Percentiles rank a stretch among this genome's conserved stretches.
These are phyloP conservation scores for Candolleomyces aberdarensis DNA, from an alignment of 768 basidiomycete species.

Conservation along the genomic window DNA sequence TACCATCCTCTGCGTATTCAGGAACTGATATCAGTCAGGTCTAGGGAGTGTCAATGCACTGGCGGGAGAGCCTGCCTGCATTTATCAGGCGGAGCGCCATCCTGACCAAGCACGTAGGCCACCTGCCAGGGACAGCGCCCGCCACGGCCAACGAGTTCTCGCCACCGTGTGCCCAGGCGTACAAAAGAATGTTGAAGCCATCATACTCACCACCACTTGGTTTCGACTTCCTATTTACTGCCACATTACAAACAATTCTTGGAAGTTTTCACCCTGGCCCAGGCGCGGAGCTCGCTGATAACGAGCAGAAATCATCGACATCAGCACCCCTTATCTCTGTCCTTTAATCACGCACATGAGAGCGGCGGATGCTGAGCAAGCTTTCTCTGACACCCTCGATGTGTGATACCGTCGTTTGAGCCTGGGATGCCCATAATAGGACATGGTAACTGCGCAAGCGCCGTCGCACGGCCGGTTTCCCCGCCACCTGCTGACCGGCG, in stretches of 20 bases:
- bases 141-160: no score
- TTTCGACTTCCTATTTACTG: background rate
- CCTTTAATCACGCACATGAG: slow-evolving; percentile 1
- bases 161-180: no score
- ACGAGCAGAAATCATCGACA: background rate
- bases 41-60: no score
- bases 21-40: no score
- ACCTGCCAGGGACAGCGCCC: no score
- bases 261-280: background rate
- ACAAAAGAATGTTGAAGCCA: no score
- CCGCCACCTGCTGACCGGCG: background rate
- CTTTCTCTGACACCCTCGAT: background rate
- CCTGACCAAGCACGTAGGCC: no score
- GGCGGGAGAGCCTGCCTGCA: no score
- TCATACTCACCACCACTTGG: background rate
- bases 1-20: no score
- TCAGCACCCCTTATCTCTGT: background rate
- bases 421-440: background rate
- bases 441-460: background rate
- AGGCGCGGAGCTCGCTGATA: slow-evolving; percentile 1
- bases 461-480: background rate
- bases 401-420: slow-evolving; percentile 5
- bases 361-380: background rate
- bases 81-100: no score
- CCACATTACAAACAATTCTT: background rate